Evolutionary conservation across 495 filamentous ascomycete species (phyloP).

Genomic region (Geopyxis carbonaria): DNA sequence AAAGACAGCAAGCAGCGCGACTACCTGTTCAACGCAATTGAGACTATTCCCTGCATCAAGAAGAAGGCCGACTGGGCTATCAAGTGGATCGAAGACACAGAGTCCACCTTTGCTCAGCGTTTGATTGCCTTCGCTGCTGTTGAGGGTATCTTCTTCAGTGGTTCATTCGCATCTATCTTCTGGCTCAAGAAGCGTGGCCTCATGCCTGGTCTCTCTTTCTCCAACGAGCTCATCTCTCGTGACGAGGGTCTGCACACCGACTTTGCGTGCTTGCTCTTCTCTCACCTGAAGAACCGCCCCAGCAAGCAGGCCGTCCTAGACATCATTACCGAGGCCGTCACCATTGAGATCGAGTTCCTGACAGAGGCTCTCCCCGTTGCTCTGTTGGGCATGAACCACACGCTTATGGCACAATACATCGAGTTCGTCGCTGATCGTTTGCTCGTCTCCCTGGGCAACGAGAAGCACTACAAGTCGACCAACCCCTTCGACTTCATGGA

Average conservation of each 20-base stretch:
- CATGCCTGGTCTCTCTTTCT: constrained; percentile 97
- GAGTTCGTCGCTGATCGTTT: constrained; percentile 97
- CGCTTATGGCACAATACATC: constrained; percentile 98
- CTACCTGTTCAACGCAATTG: constrained; percentile 95
- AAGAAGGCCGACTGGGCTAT: constrained; percentile 98
- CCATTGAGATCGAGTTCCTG: constrained; percentile 94
- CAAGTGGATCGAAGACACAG: constrained; percentile 78
- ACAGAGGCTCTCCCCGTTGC: constrained; percentile 83
- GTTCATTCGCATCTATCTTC: constrained; percentile 98
- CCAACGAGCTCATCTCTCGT: constrained; percentile 98
- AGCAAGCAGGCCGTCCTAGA: constrained; percentile 59
- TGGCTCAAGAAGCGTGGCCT: constrained; percentile 99
- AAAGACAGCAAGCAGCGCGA: constrained; percentile 92
- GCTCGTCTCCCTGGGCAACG: constrained; percentile 76
- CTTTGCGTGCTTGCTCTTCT: constrained; percentile 93
- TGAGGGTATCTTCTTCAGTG: constrained; percentile 98
- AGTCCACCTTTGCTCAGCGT: constrained; percentile 86
- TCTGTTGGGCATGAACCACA: constrained; percentile 92
- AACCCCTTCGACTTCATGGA: constrained; percentile 99
- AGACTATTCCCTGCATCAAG: constrained; percentile 91
- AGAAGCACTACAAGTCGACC: constrained; percentile 75
- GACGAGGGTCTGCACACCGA: constrained; percentile 99
- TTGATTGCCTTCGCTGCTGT: constrained; percentile 95
- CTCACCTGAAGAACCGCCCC: constrained; percentile 81
- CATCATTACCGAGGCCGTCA: constrained; percentile 86